Percentiles rank a stretch among this genome's conserved stretches.
Conservation (phyloP, 192 early-diverging fungal species). For the Podila verticillata region DNA sequence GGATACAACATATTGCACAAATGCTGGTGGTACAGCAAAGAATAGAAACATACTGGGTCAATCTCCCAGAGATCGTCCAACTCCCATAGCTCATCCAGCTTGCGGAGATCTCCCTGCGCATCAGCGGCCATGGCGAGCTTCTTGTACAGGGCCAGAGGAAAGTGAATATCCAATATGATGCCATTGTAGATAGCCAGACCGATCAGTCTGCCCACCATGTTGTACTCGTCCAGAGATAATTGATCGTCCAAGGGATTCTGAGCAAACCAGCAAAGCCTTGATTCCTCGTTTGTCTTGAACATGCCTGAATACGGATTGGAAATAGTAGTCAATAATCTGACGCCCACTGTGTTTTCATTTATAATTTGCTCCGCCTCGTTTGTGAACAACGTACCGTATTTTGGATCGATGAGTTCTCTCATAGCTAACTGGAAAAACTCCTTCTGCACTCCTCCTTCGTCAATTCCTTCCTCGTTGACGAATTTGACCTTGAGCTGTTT, state of each 20-base stretch:
- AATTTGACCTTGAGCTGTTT: slow-evolving; percentile 93
- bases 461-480: slow-evolving; percentile 93
- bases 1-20: too few species aligned
- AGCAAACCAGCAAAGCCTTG: slow-evolving; percentile 87
- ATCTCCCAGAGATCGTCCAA: slow-evolving; percentile 81
- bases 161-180: slow-evolving; percentile 91
- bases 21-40: not conserved
- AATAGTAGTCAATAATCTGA: not conserved
- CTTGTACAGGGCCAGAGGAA: slow-evolving; percentile 88
- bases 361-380: too few species aligned
- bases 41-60: slow-evolving; percentile 66
- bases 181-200: slow-evolving; percentile 94
- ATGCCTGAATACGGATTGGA: slow-evolving; percentile 49
- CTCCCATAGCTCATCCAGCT: slow-evolving; percentile 64
- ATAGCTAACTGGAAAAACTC: slow-evolving; percentile 94
- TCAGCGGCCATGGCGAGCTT: slow-evolving; percentile 67
- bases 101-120: slow-evolving; percentile 9
- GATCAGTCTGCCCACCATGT: slow-evolving; percentile 86
- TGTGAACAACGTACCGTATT: slow-evolving; percentile 65
- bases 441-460: slow-evolving; percentile 94
- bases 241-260: slow-evolving; percentile 60
- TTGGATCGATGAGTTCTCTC: slow-evolving; percentile 85
- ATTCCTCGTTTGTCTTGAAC: slow-evolving; percentile 85
- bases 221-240: slow-evolving; percentile 78
- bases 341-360: too few species aligned